Percentiles rank a stretch among this genome's conserved stretches.
Conservation (phyloP, 176 grass and related monocot species). For the Oryza nivara region DNA sequence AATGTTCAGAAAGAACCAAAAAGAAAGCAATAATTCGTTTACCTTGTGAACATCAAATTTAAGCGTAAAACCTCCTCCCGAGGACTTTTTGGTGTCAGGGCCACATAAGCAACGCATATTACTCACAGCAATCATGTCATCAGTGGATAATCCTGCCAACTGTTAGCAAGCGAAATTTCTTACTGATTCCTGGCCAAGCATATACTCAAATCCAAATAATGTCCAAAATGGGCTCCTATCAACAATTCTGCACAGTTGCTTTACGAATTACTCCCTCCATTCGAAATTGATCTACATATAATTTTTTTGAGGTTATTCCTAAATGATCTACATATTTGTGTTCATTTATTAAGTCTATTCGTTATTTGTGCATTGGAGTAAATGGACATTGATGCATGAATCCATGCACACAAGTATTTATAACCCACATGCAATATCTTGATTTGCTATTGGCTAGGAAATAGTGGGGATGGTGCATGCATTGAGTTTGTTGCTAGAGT, state of each 20-base stretch:
- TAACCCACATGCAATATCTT: no score
- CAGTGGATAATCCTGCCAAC: slow-evolving; percentile 88
- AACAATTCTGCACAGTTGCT: slow-evolving; percentile 2
- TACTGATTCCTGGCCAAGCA: slow-evolving; percentile 20
- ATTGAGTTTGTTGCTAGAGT: no score
- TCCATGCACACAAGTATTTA: no score
- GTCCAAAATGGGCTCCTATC: neutral
- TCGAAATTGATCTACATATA: no score
- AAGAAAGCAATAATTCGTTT: slow-evolving; percentile 3
- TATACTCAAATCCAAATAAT: neutral
- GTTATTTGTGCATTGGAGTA: no score
- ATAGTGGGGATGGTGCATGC: no score
- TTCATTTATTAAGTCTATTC: no score
- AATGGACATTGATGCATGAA: no score
- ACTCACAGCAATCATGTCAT: slow-evolving; percentile 95
- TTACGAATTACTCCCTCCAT: neutral
- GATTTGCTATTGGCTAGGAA: no score
- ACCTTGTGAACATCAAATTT: slow-evolving; percentile 97
- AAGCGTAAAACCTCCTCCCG: slow-evolving; percentile 77
- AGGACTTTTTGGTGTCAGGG: slow-evolving; percentile 76
- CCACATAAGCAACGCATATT: slow-evolving; percentile 88
- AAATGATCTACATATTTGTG: no score
- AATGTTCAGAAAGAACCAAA: neutral
- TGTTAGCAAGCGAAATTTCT: slow-evolving; percentile 44
- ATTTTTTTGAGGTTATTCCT: no score